Evolutionary conservation across 1,139 yeast species (phyloP).

Genomic region (Debaryomycetaceae sp.): DNA sequence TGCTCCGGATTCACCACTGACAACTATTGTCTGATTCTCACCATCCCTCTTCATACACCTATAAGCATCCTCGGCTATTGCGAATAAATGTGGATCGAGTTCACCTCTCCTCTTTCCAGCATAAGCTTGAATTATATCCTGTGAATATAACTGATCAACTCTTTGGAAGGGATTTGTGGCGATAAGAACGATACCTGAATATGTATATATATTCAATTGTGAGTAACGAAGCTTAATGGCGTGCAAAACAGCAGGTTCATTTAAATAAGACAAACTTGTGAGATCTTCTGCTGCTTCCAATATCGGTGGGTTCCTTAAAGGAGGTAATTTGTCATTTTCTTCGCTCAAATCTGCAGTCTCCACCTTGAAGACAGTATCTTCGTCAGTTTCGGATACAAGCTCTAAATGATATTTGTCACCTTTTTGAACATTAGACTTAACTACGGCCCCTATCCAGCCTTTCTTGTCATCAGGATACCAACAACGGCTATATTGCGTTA

Average conservation of each 20-base stretch:
- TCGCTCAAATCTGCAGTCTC: constrained; percentile 50
- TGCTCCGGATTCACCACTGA: constrained; percentile 97
- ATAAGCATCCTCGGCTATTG: constrained; percentile 98
- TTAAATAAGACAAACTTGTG: constrained; percentile 84
- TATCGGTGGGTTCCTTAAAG: constrained; percentile 89
- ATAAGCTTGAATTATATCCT: constrained; percentile 89
- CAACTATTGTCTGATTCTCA: constrained; percentile 91
- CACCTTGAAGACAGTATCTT: constrained; percentile 44
- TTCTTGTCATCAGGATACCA: constrained; percentile 88
- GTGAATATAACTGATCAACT: constrained; percentile 86
- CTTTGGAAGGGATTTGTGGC: constrained; percentile 96
- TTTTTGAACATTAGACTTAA: constrained; percentile 50
- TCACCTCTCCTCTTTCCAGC: constrained; percentile 92
- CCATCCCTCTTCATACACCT: constrained; percentile 86
- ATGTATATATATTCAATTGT: constrained; percentile 88
- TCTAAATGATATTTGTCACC: constrained; percentile 55
- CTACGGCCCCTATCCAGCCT: constrained; percentile 93
- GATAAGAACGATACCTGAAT: constrained; percentile 93
- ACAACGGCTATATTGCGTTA: constrained; percentile 61
- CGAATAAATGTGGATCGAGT: constrained; percentile 93
- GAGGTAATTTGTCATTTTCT: constrained; percentile 60
- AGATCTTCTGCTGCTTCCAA: constrained; percentile 93
- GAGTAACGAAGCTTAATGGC: constrained; percentile 89
- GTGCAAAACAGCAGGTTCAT: constrained; percentile 95
- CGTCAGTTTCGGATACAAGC: constrained; percentile 61